These are phyloP conservation scores for Pyrrhoderma noxium DNA, from an alignment of 1,284 basidiomycete genomes.

Conservation along the genomic window DNA sequence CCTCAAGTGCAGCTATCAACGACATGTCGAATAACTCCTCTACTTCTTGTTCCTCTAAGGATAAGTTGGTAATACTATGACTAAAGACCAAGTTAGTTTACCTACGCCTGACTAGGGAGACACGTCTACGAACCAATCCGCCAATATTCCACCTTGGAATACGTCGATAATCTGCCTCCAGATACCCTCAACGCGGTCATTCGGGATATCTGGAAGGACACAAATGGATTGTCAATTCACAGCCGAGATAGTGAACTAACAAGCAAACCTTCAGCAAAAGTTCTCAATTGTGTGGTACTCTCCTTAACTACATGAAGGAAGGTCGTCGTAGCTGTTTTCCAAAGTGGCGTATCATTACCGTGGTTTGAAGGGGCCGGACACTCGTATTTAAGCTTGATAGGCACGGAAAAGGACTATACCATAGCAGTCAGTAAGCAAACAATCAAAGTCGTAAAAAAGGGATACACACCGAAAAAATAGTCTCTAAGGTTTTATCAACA, in stretches of 20 bases:
- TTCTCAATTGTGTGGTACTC: slow-evolving; percentile 43
- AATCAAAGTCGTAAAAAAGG: slow-evolving; percentile 1
- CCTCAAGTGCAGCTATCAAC: slow-evolving; percentile 73
- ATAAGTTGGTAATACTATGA: slow-evolving; percentile 44
- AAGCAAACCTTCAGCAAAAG: slow-evolving; percentile 38
- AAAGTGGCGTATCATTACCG: slow-evolving; percentile 78
- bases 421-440: not conserved
- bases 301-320: slow-evolving; percentile 67
- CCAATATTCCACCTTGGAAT: slow-evolving; percentile 73
- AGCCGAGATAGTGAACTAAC: not conserved
- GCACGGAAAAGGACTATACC: slow-evolving; percentile 74
- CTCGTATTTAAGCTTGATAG: slow-evolving; percentile 91
- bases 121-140: slow-evolving; percentile 66
- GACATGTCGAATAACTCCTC: slow-evolving; percentile 88
- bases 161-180: slow-evolving; percentile 85
- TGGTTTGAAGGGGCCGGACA: slow-evolving; percentile 84
- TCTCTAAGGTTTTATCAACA: slow-evolving; percentile 76
- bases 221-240: not conserved
- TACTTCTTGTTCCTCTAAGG: slow-evolving; percentile 58
- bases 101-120: not conserved
- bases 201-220: slow-evolving; percentile 41
- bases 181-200: slow-evolving; percentile 63
- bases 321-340: slow-evolving; percentile 81
- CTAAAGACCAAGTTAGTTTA: slow-evolving; percentile 27
- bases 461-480: slow-evolving; percentile 64